Evolutionary conservation across 2,329 filamentous ascomycete genomes (phyloP), one percentile per base, ranked within the genome.

Genomic region (Thielaviopsis euricoi): DNA sequence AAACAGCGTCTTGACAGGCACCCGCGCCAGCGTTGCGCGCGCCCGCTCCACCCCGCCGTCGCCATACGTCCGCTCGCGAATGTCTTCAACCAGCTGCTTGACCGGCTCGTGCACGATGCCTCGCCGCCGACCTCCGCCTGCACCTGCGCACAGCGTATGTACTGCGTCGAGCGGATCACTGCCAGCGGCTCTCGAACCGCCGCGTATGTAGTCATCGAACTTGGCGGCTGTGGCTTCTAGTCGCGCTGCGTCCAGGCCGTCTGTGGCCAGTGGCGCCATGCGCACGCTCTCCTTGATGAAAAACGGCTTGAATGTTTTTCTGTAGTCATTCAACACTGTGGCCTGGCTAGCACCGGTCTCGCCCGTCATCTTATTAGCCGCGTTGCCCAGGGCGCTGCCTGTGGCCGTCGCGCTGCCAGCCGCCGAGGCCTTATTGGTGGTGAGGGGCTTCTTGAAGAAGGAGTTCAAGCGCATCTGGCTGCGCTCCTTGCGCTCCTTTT

Each of bases 261-360:
- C 80, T 6, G n/a, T 19, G 2, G 73, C 74, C 53, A 75, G 71
- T 0, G 77, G 75, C 0, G 89, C 89, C 56, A 96, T 64, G n/a
- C 71, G 79, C 1, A 88, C 86, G 65, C 88, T 78, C 2, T 82
- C 76, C 60, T 88, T 85, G 52, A 93, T 66, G 62, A 86, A 90
- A 68, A 96, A 97, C 0, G 87, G 83, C 33, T 89, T 78, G 65
- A 97, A 97, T 40, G 77, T 73, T 63, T 81, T 82, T 19, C 86
- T 73, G 63, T 88, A 90, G 51, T 80, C 76, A 0, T 78, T 76
- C 23, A 70, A 63, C 22, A 33, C 19, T 56, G 66, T 62, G 7
- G 62, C 29, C 23, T 67, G 64, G 46, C 64, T 62, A 19, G 63
- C 58, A 2, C 58, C 23, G 43, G n/a, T n/a, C n/a, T 54, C 52